These are phyloP conservation scores for Phaeosphaeria sp. DNA, from an alignment of 2,329 filamentous ascomycete species.

Conservation along the genomic window DNA sequence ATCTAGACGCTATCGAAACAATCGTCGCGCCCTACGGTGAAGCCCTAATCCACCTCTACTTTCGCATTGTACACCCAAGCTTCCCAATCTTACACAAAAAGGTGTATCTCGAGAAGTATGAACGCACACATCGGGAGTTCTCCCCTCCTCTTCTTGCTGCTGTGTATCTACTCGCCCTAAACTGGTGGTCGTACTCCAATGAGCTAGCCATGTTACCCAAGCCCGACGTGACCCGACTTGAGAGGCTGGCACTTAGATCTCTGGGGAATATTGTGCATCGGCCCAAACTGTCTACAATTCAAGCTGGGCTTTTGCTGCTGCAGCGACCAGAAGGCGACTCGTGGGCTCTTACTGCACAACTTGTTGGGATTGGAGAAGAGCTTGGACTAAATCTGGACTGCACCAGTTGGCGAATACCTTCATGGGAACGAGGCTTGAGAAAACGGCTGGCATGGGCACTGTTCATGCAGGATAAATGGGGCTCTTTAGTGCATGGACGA, in stretches of 20 bases:
- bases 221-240: constrained; percentile 47
- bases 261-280: constrained; percentile 46
- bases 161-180: constrained; percentile 67
- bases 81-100: constrained; percentile 67
- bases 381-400: constrained; percentile 61
- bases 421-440: constrained; percentile 68
- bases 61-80: constrained; percentile 66
- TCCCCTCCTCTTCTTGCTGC: constrained; percentile 65
- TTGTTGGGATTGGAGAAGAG: constrained; percentile 49
- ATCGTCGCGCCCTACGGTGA: constrained; percentile 74
- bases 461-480: constrained; percentile 71
- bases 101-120: constrained; percentile 68
- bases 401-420: constrained; percentile 66
- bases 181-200: constrained; percentile 67
- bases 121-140: constrained; percentile 63
- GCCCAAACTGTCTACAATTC: constrained; percentile 51
- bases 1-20: constrained; percentile 73
- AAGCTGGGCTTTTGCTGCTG: constrained; percentile 48
- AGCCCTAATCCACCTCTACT: constrained; percentile 75
- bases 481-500: constrained; percentile 63
- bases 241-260: constrained; percentile 45
- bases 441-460: constrained; percentile 69
- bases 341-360: constrained; percentile 43
- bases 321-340: constrained; percentile 44
- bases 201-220: constrained; percentile 55